These are phyloP conservation scores for Saturnispora mendoncae DNA, from an alignment of 805 yeast genomes.

Conservation along the genomic window DNA sequence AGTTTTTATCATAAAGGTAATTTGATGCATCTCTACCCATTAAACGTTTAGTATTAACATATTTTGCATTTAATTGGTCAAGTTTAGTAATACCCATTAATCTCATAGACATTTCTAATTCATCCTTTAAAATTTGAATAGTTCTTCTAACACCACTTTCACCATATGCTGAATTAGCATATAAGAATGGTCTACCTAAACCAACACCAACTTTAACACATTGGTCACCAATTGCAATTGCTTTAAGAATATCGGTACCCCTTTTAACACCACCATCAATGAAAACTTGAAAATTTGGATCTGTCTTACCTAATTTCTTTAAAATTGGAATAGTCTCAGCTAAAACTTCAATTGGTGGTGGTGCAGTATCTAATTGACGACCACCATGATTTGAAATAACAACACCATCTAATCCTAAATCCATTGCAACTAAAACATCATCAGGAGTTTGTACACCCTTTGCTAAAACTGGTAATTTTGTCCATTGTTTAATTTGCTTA, in stretches of 20 bases:
- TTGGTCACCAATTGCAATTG: conserved; percentile 59
- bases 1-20: conserved; percentile 23
- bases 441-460: conserved; percentile 84
- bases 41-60: conserved; percentile 44
- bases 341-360: conserved; percentile 68
- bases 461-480: conserved; percentile 58
- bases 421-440: conserved; percentile 66
- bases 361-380: conserved; percentile 72
- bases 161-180: conserved; percentile 56
- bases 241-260: conserved; percentile 59
- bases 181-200: conserved; percentile 56
- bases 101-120: conserved; percentile 70
- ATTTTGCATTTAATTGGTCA: conserved; percentile 48
- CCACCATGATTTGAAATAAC: conserved; percentile 88
- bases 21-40: conserved; percentile 29
- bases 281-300: conserved; percentile 47
- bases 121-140: conserved; percentile 56
- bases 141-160: conserved; percentile 55
- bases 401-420: conserved; percentile 67
- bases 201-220: conserved; percentile 69
- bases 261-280: conserved; percentile 65
- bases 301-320: conserved; percentile 34
- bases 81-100: conserved; percentile 62
- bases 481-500: conserved; percentile 42
- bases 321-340: conserved; percentile 58